These are phyloP conservation scores for Pulveroboletus sp. DNA, from an alignment of 768 basidiomycete genomes.

Conservation along the genomic window DNA sequence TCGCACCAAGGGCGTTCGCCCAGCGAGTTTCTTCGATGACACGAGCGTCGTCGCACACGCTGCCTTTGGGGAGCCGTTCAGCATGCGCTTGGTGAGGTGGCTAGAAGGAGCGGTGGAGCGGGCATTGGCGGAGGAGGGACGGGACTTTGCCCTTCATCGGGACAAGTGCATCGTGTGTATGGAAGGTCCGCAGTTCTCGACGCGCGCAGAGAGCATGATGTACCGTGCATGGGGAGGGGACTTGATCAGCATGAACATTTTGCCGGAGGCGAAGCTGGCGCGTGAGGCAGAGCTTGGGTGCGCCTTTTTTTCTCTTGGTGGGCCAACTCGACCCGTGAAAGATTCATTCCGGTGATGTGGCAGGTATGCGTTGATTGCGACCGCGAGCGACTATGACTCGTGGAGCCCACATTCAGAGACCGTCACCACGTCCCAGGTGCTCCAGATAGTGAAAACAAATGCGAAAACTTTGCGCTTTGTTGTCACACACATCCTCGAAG, in stretches of 20 bases:
- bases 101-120: slow-evolving; percentile 58
- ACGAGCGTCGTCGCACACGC: slow-evolving; percentile 84
- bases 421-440: slow-evolving; percentile 84
- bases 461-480: slow-evolving; percentile 82
- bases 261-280: slow-evolving; percentile 97
- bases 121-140: slow-evolving; percentile 56
- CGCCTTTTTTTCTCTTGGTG: background rate
- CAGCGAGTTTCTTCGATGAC: slow-evolving; percentile 81
- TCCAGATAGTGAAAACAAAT: slow-evolving; percentile 83
- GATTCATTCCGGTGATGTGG: background rate
- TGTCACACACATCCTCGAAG: slow-evolving; percentile 62
- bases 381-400: slow-evolving; percentile 92
- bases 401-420: slow-evolving; percentile 79
- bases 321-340: background rate
- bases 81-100: slow-evolving; percentile 57
- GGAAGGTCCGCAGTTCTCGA: slow-evolving; percentile 98
- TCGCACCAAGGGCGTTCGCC: slow-evolving; percentile 90
- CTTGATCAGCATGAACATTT: slow-evolving; percentile 94
- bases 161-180: slow-evolving; percentile 90
- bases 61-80: slow-evolving; percentile 92
- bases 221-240: slow-evolving; percentile 91
- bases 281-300: slow-evolving; percentile 92
- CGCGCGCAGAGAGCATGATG: slow-evolving; percentile 94
- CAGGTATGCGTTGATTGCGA: slow-evolving; percentile 90
- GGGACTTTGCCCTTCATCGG: slow-evolving; percentile 65